Evolutionary conservation across 805 yeast genomes (phyloP), one percentile per base, ranked within the genome.

Genomic region (Danielia reshetovae): DNA sequence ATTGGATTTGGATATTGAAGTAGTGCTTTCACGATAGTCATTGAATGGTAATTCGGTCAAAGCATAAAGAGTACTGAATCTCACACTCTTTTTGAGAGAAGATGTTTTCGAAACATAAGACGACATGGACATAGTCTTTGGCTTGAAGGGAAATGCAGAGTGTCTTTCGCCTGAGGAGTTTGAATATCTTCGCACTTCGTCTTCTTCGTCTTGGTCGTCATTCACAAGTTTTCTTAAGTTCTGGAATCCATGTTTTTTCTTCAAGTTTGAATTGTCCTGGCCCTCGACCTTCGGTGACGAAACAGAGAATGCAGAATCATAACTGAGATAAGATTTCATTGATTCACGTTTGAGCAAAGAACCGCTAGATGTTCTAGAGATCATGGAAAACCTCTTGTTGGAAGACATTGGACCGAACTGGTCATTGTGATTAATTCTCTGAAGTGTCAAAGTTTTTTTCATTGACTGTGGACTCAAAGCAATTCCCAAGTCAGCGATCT

Each of bases 261-360:
- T 60, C 36, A 67, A 49, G 24, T 35, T 28, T 4, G 49, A 52
- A 10, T 45, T 44, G 4, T 46, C 56, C 16, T 39, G 42, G 27
- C 40, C 41, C 7, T 35, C 33, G 2, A 35, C 28, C 5, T 48
- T 40, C 22, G 40, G 34, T 3, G 57, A 43, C 4, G 59, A 43
- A 12, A 55, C 39, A 6, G 81, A 74, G 27, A 72, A 59, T 1
- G 71, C 73, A 1, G 84, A 77, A 49, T 79, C 83, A 42, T 79
- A 79, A 25, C 81, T 74, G 30, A 77, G 44, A 45, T 77, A 78
- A 1, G 84, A 79, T 39, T 65, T 65, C 3, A 55, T 45, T 1
- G 77, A 70, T 21, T 61, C 63, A 34, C 62, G 45, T 35, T 59
- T 66, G 38, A 57, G 49, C 1, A 51, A 34, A 2, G 65, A 61